Conservation (phyloP, 2,329 filamentous ascomycete species). For the Colletotrichum sp. region DNA sequence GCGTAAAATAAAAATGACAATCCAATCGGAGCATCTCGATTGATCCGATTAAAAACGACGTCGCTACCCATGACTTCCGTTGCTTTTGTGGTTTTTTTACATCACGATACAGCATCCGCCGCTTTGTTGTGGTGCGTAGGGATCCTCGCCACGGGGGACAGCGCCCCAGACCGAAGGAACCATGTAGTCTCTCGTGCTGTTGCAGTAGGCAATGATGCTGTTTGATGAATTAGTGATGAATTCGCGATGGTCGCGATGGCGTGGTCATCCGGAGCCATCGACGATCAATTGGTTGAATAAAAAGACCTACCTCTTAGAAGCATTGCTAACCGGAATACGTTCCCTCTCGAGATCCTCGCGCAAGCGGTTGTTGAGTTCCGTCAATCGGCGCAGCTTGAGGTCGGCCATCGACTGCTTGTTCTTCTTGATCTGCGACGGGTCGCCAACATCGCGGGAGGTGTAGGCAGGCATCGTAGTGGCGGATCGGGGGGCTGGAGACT, state of each 20-base stretch:
- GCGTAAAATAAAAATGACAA: constrained; percentile 17
- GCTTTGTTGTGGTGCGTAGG: constrained; percentile 95
- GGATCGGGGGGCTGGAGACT: constrained; percentile 23
- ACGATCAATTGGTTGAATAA: not conserved
- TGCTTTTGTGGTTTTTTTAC: constrained; percentile 56
- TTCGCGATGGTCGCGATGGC: not conserved
- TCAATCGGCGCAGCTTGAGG: constrained; percentile 93
- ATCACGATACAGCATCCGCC: constrained; percentile 95
- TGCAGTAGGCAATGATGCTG: constrained; percentile 98
- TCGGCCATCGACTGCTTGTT: constrained; percentile 99
- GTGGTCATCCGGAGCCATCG: not conserved
- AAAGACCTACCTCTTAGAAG: constrained; percentile 76
- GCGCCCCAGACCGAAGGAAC: constrained; percentile 95
- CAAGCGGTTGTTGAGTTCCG: constrained; percentile 94
- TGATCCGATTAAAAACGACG: not conserved
- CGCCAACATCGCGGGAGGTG: constrained; percentile 70
- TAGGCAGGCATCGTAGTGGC: constrained; percentile 65
- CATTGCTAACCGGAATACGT: constrained; percentile 94
- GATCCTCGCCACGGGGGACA: constrained; percentile 94
- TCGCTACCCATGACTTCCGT: constrained; percentile 1
- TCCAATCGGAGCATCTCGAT: not conserved
- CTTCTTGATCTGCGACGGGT: constrained; percentile 76
- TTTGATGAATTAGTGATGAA: not conserved
- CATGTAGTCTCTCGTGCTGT: constrained; percentile 98
- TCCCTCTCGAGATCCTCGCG: constrained; percentile 96